These are phyloP conservation scores for Ormosia emarginata DNA, from an alignment of 306 rosid genomes.

Conservation along the genomic window DNA sequence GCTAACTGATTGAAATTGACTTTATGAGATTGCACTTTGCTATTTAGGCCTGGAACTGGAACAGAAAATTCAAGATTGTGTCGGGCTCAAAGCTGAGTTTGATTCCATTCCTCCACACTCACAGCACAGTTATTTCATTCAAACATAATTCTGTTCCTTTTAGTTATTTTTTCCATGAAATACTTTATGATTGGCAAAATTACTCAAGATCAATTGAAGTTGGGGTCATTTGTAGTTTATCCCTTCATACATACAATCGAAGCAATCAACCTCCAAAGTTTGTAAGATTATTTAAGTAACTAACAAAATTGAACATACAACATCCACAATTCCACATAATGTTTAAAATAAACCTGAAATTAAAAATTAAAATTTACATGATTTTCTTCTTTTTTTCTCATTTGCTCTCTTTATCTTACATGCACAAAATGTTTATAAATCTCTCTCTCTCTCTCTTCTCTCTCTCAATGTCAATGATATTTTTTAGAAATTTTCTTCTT, in stretches of 20 bases:
- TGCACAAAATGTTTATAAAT: background rate
- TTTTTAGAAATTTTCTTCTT: background rate
- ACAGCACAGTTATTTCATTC: background rate
- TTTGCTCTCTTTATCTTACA: too few relatives aligned
- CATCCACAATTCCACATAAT: background rate
- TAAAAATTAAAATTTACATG: background rate
- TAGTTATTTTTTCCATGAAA: background rate
- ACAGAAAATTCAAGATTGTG: background rate
- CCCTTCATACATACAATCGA: background rate
- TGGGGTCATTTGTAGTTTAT: background rate
- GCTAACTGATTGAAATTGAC: background rate
- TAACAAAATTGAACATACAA: background rate
- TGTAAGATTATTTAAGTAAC: background rate
- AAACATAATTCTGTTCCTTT: background rate
- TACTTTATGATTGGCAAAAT: background rate
- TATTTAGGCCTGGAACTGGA: background rate
- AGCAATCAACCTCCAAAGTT: background rate
- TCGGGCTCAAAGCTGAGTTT: background rate
- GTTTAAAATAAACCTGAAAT: background rate
- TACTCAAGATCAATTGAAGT: background rate
- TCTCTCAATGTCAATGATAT: background rate
- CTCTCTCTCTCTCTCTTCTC: too few relatives aligned
- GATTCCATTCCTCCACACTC: background rate
- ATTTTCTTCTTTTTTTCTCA: background rate
- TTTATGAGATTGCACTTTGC: background rate